Conservation (phyloP, 2,329 filamentous ascomycete genomes). For the Colletotrichum eremochloae region DNA sequence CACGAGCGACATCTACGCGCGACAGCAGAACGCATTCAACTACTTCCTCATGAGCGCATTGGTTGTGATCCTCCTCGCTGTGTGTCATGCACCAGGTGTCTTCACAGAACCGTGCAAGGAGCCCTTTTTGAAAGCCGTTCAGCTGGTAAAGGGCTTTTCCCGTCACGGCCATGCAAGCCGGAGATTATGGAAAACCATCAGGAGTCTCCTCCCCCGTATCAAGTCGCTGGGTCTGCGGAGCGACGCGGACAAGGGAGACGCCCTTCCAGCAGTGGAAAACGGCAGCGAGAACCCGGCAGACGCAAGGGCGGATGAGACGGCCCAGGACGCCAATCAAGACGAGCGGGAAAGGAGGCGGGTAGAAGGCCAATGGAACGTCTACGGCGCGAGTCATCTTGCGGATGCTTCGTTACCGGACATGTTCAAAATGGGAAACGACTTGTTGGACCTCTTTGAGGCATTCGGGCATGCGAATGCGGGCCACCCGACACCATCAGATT, state of each 20-base stretch:
- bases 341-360: conserved; percentile 14
- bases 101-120: conserved; percentile 55
- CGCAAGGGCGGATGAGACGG: neutral
- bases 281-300: conserved; percentile 39
- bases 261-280: neutral
- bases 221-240: conserved; percentile 46
- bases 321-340: neutral
- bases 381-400: conserved; percentile 13
- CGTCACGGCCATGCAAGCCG: conserved; percentile 50
- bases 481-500: conserved; percentile 37
- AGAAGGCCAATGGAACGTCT: conserved; percentile 20
- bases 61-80: conserved; percentile 58
- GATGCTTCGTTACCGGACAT: conserved; percentile 48
- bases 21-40: conserved; percentile 56
- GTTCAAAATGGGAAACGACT: conserved; percentile 52
- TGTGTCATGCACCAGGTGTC: conserved; percentile 57
- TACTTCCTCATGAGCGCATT: conserved; percentile 57
- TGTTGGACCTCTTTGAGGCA: conserved; percentile 53
- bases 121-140: conserved; percentile 50
- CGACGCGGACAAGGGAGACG: conserved; percentile 34
- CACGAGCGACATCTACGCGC: conserved; percentile 54
- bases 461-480: conserved; percentile 45
- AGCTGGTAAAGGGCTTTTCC: conserved; percentile 51
- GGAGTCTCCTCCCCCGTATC: conserved; percentile 51
- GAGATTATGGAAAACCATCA: conserved; percentile 54